These are phyloP conservation scores for Artomyces pyxidatus DNA, from an alignment of 768 basidiomycete species.

Conservation along the genomic window DNA sequence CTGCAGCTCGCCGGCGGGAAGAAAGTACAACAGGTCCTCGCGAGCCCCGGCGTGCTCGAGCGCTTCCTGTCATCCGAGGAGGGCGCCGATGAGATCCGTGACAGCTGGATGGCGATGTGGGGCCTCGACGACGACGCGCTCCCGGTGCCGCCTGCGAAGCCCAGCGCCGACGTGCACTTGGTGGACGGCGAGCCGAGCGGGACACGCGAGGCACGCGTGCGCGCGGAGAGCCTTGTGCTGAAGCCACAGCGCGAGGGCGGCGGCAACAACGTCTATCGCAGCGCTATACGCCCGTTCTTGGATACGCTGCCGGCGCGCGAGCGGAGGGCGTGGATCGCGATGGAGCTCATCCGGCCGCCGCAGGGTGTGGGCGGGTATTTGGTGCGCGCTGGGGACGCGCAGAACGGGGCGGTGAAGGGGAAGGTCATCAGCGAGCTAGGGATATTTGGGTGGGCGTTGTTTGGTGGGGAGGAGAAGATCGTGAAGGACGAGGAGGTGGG, in stretches of 20 bases:
- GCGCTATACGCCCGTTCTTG: constrained; percentile 71
- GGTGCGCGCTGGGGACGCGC: constrained; percentile 52
- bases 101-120: constrained; percentile 88
- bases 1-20: constrained; percentile 95
- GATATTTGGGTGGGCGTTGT: constrained; percentile 84
- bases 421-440: constrained; percentile 88
- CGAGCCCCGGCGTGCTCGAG: constrained; percentile 65
- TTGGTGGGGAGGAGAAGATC: constrained; percentile 38
- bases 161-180: neutral
- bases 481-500: constrained; percentile 63
- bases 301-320: constrained; percentile 50
- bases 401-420: constrained; percentile 39
- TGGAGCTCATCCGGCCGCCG: constrained; percentile 86
- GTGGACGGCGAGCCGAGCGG: constrained; percentile 18
- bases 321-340: constrained; percentile 87
- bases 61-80: constrained; percentile 47
- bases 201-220: constrained; percentile 41
- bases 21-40: constrained; percentile 88
- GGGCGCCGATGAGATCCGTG: constrained; percentile 48
- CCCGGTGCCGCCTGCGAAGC: neutral
- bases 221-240: constrained; percentile 60
- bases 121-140: constrained; percentile 43
- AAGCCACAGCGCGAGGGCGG: constrained; percentile 99
- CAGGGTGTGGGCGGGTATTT: constrained; percentile 61
- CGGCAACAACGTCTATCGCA: constrained; percentile 91